Percentiles rank a stretch among this genome's conserved stretches.
These are phyloP conservation scores for Tolypocladium paradoxum DNA, from an alignment of 2,329 filamentous ascomycete species.

Conservation along the genomic window DNA sequence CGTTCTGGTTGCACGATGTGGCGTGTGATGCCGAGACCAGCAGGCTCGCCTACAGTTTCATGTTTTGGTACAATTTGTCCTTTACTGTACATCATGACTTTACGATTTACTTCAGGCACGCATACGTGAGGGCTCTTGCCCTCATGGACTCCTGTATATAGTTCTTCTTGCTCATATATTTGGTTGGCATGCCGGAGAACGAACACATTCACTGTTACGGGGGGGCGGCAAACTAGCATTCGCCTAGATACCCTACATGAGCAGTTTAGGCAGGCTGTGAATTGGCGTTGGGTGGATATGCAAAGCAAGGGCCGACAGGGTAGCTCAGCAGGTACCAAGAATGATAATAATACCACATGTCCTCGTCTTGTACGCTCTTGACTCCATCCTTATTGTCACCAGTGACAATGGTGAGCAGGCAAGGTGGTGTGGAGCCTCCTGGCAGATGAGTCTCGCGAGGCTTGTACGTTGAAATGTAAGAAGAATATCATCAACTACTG, in stretches of 20 bases:
- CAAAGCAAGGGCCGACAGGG: not conserved
- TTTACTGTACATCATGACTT: constrained; percentile 2
- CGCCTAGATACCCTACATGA: constrained; percentile 22
- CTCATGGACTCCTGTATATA: constrained; percentile 6
- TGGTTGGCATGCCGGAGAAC: not conserved
- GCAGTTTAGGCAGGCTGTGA: constrained; percentile 14
- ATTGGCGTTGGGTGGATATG: constrained; percentile 16
- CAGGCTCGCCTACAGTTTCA: not conserved
- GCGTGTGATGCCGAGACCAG: not conserved
- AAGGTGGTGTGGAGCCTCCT: too few species aligned
- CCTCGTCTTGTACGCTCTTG: not conserved
- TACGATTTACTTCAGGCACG: not conserved
- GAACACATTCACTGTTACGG: constrained; percentile 4
- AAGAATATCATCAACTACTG: too few species aligned
- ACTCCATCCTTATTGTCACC: too few species aligned
- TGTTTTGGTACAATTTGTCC: not conserved
- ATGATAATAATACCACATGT: not conserved
- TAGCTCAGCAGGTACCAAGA: not conserved
- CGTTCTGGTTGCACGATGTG: not conserved
- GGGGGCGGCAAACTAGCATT: constrained; percentile 9
- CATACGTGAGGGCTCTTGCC: not conserved
- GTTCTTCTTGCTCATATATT: constrained; percentile 1
- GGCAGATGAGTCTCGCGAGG: too few species aligned
- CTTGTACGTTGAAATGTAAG: too few species aligned
- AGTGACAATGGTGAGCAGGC: too few species aligned